A percentile compares a stretch with the other conserved stretches of the same genome.
These are phyloP conservation scores for cucumber (Cucumis sativus) DNA, from an alignment of 306 rosid species.

Conservation along the genomic window Cucumber_9930_V3 NC_026660.2:10956501-10957000, in stretches of 20 bases:
- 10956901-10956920: constrained; percentile 11
- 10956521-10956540: no score
- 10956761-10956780: neutral
- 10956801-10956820: neutral
- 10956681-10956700: neutral
- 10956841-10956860: constrained; percentile 11
- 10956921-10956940: constrained; percentile 2
- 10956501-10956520: no score
- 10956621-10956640: neutral
- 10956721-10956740: no score
- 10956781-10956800: constrained; percentile 26
- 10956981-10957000: constrained; percentile 16
- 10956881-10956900: constrained; percentile 35
- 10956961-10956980: constrained; percentile 24
- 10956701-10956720: neutral
- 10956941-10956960: constrained; percentile 11
- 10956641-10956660: neutral
- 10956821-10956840: constrained; percentile 8
- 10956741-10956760: neutral
- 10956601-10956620: constrained; percentile 10
- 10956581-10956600: constrained; percentile 27
- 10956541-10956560: neutral
- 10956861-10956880: constrained; percentile 28
- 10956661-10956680: neutral
- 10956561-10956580: constrained; percentile 13